Base-by-base conservation (phyloP, 129 eudicot genomes). In the Escallonia herrerae region DNA sequence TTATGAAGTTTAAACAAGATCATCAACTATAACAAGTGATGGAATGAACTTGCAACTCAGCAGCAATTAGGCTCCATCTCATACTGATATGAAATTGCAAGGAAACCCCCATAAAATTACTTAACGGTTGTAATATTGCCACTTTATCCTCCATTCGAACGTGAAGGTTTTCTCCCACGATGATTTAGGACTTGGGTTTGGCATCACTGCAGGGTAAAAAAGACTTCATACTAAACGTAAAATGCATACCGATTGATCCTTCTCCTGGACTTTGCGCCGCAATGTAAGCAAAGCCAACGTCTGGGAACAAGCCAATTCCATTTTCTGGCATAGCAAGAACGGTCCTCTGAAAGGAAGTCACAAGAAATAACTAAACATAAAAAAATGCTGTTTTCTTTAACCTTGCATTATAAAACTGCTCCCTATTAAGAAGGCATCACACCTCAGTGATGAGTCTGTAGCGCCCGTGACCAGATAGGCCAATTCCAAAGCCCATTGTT, bases 401-500 rank as follows among this genome's bases (percentile, higher is more conserved):
- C 14, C 13, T 70, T 55, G 10, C n/a, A 46, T 54, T 57, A 47
- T 42, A 80, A 47, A 60, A 59, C 11, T 13, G 43, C 43, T 59
- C 45, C 45, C 15, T 44, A 63, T 50, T 60, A 49, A 68, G 65
- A 9, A 22, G 66, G 57, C 58, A 70, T 50, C 41, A 62, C 71
- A 93, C 98, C 91, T 93, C 98, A 12, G 95, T 93, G 38, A 93
- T 61, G 58, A 93, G 73, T 72, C 95, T 84, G 83, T 88, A 93
- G 15, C 82, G 81, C 69, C 98, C 98, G 74, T 93, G 98, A 56
- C 96, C 98, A 72, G 96, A 93, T 63, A 93, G 84, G 46, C 98
- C 98, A 70, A 93, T 93, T 41, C 98, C 98, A 73, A 93, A 93
- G 49, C 98, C 98, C 98, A 93, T 93, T 54, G 98, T 93, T 46